Conservation (phyloP, 495 filamentous ascomycete genomes). For the Penicillium cosmopolitanum region DNA sequence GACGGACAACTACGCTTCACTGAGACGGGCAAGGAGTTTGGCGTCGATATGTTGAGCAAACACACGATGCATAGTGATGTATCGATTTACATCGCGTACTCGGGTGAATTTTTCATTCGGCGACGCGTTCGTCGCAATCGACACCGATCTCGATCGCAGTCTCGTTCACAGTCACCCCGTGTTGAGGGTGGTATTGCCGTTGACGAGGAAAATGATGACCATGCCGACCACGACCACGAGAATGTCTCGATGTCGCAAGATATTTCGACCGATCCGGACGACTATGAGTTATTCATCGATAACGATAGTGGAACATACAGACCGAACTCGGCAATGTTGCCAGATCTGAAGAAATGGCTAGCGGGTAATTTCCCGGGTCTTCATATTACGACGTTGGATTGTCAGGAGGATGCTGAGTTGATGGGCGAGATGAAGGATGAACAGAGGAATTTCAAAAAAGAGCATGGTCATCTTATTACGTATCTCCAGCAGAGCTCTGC, state of each 20-base stretch:
- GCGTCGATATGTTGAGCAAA: conserved; percentile 88
- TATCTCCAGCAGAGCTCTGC: conserved; percentile 67
- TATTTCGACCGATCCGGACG: conserved; percentile 57
- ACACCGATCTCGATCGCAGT: conserved; percentile 22
- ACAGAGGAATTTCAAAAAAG: conserved; percentile 65
- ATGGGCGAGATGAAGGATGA: conserved; percentile 65
- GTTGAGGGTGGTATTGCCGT: not conserved
- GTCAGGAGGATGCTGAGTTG: conserved; percentile 63
- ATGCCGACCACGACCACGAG: conserved; percentile 45
- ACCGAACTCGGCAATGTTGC: conserved; percentile 74
- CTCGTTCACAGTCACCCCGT: conserved; percentile 5
- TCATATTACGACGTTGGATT: conserved; percentile 69
- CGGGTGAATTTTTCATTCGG: conserved; percentile 90
- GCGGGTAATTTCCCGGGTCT: conserved; percentile 73
- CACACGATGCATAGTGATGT: conserved; percentile 96
- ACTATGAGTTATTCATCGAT: conserved; percentile 90
- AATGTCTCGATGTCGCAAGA: conserved; percentile 42
- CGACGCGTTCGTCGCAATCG: conserved; percentile 54
- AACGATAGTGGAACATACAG: conserved; percentile 95
- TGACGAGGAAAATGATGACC: not conserved
- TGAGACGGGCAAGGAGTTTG: conserved; percentile 92
- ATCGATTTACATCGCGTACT: conserved; percentile 84
- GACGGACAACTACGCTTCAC: conserved; percentile 88
- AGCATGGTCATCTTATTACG: conserved; percentile 60
- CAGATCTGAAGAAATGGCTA: conserved; percentile 69